These are phyloP conservation scores for Lolium rigidum DNA, from an alignment of 176 grass and related monocot genomes.

Conservation along the genomic window DNA sequence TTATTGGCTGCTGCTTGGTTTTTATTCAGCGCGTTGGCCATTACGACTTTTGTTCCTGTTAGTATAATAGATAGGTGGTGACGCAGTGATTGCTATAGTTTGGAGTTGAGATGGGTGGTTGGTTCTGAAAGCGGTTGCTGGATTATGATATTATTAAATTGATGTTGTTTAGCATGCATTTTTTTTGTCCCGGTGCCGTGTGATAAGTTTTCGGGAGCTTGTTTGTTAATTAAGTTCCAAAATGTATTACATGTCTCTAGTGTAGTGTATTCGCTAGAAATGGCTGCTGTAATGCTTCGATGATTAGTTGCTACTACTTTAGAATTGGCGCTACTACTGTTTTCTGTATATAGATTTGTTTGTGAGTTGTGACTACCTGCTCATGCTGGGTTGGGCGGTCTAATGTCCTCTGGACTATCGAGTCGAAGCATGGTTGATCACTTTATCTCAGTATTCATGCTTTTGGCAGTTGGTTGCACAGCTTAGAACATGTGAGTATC, in stretches of 20 bases:
- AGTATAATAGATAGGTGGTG: neutral
- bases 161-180: neutral
- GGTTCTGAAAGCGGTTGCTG: constrained; percentile 20
- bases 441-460: neutral
- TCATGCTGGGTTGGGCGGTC: neutral
- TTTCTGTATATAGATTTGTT: neutral
- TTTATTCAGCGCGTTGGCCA: neutral
- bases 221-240: neutral
- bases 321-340: neutral
- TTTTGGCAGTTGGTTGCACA: neutral
- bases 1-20: constrained; percentile 1
- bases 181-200: neutral
- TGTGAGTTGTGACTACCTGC: neutral
- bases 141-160: neutral
- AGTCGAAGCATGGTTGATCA: neutral
- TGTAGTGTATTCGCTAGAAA: neutral
- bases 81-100: constrained; percentile 16
- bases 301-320: neutral
- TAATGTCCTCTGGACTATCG: neutral
- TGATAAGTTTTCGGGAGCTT: neutral
- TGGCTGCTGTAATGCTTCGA: constrained; percentile 2
- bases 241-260: neutral
- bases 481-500: neutral
- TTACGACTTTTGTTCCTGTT: constrained; percentile 24
- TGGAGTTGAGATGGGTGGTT: neutral